Base-by-base conservation (phyloP, 495 filamentous ascomycete genomes). In the Lasiosphaeris hirsuta region DNA sequence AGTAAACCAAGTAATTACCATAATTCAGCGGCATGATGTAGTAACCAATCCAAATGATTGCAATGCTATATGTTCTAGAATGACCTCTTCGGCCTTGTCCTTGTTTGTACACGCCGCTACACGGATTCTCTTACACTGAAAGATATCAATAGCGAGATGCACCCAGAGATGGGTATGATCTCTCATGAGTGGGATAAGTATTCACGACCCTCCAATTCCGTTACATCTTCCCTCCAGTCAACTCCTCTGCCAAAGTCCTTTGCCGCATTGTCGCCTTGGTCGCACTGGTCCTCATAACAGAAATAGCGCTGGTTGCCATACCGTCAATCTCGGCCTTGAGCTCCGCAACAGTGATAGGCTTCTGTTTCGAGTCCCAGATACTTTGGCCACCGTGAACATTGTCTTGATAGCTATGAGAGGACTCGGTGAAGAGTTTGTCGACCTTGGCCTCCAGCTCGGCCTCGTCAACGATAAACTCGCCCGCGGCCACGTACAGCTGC, bases 191-290 rank as follows among this genome's bases (percentile, higher is more conserved):
- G n/a, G n/a, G n/a, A n/a, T n/a, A n/a, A n/a, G n/a, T n/a, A n/a
- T n/a, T n/a, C n/a, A n/a, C n/a, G 7, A 17, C 9, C 48, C 19
- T 33, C 42, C 23, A n/a, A n/a, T n/a, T n/a, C 49, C 57, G 33
- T 70, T 10, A 70, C 57, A 79, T 63, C 68, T 75, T 80, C 50
- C 76, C 73, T 35, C 76, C 77, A n/a, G 75, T 78, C 55, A 80
- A 59, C 64, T 75, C 76, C 64, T 80, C 77, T 5, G 77, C 73
- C 7, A 78, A 71, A 34, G 52, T 60, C 67, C 72, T 75, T 61
- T 78, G 76, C 47, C 76, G 60, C 59, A 63, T 56, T 1, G 62
- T 51, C 8, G 73, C 72, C 54, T 61, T 63, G 9, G 53, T 54
- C 37, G 44, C 54, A 9, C 63, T 57, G 3, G 63, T 17, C 51